Conservation (phyloP, 1,139 yeast species). For the Meyerozyma sp. region DNA sequence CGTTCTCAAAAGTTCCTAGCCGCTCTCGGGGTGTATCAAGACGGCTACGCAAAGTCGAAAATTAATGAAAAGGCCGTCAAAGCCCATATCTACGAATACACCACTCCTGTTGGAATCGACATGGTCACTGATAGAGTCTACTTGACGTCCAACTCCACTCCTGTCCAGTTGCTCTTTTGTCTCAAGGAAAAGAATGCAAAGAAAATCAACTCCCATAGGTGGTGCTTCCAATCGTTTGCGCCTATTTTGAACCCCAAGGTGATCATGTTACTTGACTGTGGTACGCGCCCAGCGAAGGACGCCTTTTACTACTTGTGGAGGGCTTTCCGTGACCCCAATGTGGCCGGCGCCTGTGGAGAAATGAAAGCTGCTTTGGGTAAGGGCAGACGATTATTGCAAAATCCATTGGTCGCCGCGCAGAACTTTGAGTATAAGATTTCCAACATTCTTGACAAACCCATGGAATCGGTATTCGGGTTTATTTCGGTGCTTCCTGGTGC, state of each 20-base stretch:
- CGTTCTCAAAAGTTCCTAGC: constrained; percentile 61
- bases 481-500: constrained; percentile 84
- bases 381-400: constrained; percentile 47
- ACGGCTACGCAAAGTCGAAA: constrained; percentile 74
- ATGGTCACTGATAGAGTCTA: constrained; percentile 50
- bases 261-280: constrained; percentile 71
- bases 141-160: constrained; percentile 56
- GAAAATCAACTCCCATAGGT: constrained; percentile 77
- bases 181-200: constrained; percentile 69
- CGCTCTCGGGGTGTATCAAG: constrained; percentile 74
- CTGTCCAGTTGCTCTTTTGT: constrained; percentile 73
- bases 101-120: constrained; percentile 72
- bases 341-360: constrained; percentile 91
- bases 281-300: constrained; percentile 69
- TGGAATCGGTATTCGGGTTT: constrained; percentile 79
- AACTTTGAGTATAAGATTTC: constrained; percentile 82
- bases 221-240: constrained; percentile 81
- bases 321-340: constrained; percentile 63
- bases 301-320: constrained; percentile 77
- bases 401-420: constrained; percentile 80
- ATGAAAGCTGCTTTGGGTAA: constrained; percentile 66
- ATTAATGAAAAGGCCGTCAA: constrained; percentile 66
- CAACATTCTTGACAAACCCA: constrained; percentile 76
- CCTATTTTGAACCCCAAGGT: constrained; percentile 67
- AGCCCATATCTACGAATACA: constrained; percentile 75